phyloP scores from a whole-genome alignment of 176 grass and related monocot genomes.

The Secale cereale region DNA sequence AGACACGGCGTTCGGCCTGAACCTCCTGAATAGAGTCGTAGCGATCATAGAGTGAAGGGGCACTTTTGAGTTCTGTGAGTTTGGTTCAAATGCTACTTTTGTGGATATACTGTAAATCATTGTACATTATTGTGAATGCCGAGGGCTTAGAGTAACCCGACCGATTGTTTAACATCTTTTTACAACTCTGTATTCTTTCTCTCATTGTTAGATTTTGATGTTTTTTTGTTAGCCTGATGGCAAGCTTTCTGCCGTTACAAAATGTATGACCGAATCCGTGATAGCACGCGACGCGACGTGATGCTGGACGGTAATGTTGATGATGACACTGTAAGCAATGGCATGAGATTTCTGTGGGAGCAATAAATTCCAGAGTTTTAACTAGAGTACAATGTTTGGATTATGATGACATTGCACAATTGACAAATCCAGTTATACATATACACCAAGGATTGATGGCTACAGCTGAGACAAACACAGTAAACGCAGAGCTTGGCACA shows the following conservation, averaged over 20 bases:
- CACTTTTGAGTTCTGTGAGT: background rate
- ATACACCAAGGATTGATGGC: too few species aligned
- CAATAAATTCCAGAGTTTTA: background rate
- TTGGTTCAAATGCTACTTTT: background rate
- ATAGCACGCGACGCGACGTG: too few species aligned
- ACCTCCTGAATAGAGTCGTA: conserved; percentile 66
- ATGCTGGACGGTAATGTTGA: too few species aligned
- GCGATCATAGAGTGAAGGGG: conserved; percentile 53
- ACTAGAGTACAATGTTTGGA: background rate
- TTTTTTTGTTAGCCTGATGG: background rate
- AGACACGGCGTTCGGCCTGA: conserved; percentile 73
- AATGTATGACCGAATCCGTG: too few species aligned
- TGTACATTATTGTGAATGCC: conserved; percentile 26
- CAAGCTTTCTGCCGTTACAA: too few species aligned
- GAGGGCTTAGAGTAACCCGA: background rate
- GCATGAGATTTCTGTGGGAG: background rate
- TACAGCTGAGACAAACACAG: background rate
- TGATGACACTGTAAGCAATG: background rate
- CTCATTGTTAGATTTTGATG: background rate
- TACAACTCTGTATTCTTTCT: background rate
- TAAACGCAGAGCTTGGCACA: too few species aligned
- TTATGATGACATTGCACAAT: background rate
- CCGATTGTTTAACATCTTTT: background rate
- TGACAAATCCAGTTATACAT: background rate
- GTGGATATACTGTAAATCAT: conserved; percentile 12